phyloP scores from a whole-genome alignment of 2,329 filamentous ascomycete genomes.

The Cordyceps militaris region DNA sequence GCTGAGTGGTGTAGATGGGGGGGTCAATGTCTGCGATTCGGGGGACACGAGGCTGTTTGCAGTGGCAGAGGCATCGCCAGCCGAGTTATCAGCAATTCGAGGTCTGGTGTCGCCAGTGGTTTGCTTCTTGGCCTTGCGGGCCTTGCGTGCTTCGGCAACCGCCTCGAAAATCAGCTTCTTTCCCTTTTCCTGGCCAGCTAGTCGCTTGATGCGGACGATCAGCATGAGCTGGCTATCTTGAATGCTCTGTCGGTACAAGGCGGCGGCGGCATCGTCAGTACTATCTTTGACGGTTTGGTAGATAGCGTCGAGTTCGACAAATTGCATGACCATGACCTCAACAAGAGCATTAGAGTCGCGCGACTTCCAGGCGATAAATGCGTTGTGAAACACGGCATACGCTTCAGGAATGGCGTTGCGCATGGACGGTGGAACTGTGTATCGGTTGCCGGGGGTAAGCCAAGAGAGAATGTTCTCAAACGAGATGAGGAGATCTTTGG shows the following conservation, averaged over 20 bases:
- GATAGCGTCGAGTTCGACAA: constrained; percentile 77
- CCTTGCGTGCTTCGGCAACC: constrained; percentile 62
- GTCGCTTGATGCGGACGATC: constrained; percentile 70
- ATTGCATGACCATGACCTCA: constrained; percentile 79
- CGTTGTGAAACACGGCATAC: constrained; percentile 68
- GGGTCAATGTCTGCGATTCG: constrained; percentile 45
- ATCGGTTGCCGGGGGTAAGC: constrained; percentile 58
- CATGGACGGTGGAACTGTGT: constrained; percentile 56
- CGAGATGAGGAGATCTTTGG: constrained; percentile 67
- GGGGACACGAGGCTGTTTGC: constrained; percentile 31
- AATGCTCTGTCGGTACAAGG: constrained; percentile 73
- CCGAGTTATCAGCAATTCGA: constrained; percentile 48
- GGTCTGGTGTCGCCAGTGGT: constrained; percentile 63
- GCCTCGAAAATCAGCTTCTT: constrained; percentile 68
- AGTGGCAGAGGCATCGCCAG: constrained; percentile 31
- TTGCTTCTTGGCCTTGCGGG: constrained; percentile 57
- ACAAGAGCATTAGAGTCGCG: constrained; percentile 71
- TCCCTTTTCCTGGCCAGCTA: constrained; percentile 65
- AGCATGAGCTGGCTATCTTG: constrained; percentile 74
- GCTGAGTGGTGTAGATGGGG: constrained; percentile 43
- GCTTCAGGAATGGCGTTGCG: constrained; percentile 57
- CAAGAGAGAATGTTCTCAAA: constrained; percentile 68
- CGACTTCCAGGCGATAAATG: constrained; percentile 78
- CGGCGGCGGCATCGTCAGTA: constrained; percentile 63
- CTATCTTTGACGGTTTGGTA: constrained; percentile 77